These are phyloP conservation scores for Plasmodium gonderi DNA, from an alignment of 169 alveolate genomes.

Conservation along the genomic window DNA sequence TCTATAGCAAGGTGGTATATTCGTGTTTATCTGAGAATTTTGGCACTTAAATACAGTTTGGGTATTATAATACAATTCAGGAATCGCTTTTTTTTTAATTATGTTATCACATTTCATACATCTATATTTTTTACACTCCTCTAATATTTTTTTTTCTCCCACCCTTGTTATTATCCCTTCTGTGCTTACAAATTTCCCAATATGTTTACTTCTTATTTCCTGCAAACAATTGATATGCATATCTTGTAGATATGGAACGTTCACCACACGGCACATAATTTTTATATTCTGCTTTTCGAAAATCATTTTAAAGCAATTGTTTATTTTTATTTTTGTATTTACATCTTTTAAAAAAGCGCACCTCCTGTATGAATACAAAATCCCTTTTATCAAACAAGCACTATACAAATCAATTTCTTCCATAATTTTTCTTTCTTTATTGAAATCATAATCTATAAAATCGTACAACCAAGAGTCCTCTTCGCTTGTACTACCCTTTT, in stretches of 20 bases:
- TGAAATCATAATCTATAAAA: constrained; percentile 43
- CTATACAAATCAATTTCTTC: constrained; percentile 57
- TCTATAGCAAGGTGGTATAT: constrained; percentile 3
- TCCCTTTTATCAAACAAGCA: constrained; percentile 46
- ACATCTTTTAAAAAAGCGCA: constrained; percentile 28
- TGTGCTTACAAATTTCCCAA: constrained; percentile 52
- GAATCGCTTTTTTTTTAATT: constrained; percentile 76
- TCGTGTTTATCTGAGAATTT: not conserved
- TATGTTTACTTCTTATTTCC: constrained; percentile 59
- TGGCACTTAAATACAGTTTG: constrained; percentile 72
- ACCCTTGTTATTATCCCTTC: constrained; percentile 73
- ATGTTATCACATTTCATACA: constrained; percentile 79
- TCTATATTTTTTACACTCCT: constrained; percentile 79
- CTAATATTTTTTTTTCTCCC: constrained; percentile 78
- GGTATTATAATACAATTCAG: constrained; percentile 77
- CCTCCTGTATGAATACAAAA: constrained; percentile 30
- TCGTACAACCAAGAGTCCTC: not conserved
- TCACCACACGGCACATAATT: constrained; percentile 38
- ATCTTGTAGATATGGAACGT: constrained; percentile 53
- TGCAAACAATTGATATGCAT: constrained; percentile 34
- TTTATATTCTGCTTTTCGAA: constrained; percentile 55
- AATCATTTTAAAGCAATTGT: constrained; percentile 58
- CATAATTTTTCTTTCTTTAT: constrained; percentile 28
- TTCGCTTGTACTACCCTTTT: not conserved
- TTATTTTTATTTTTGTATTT: constrained; percentile 38